Base-by-base conservation (phyloP, 768 basidiomycete species). In the Phylloporus sp. region DNA sequence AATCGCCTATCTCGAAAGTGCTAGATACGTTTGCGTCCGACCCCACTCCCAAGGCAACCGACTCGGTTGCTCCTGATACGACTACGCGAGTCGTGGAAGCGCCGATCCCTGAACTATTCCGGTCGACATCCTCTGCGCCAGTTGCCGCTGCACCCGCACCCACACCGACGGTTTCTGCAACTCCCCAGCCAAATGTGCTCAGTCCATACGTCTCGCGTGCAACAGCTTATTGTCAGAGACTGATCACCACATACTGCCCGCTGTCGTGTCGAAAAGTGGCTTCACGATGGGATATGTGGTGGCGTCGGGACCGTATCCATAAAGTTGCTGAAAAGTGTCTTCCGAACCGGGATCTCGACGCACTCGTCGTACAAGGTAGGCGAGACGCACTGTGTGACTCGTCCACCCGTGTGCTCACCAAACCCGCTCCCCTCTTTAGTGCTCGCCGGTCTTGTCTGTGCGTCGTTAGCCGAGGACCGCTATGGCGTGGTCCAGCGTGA, bases 401-500 rank as follows among this genome's bases (percentile, higher is more conserved):
- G 6, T 17, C 35, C 14, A 11, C 33, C 40, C n/a, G n/a, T 6
- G 46, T 7, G 14, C 32, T 22, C 11, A 37, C 8, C 14, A 8
- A 20, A n/a, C n/a, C n/a, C n/a, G n/a, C n/a, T n/a, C n/a, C n/a
- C n/a, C n/a, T n/a, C 13, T n/a, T 14, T 67, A 70, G 36, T 80
- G 6, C 70, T 93, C 4, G 77, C 84, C 2, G 74, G 76, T 39
- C 70, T 92, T 8, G 73, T 78, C 7, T 84, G 81, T 48, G 79
- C 82, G 0, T 92, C 90, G 5, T 68, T 93, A 13, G 71, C 73
- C 1, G 91, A 92, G 62, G 90, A 94, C 67, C 74, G 76, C 17
- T 91, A 84, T 58, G 90, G 90, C 18, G 78, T 83, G 27, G 87
- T 91, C 11, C 91, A 93, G 61, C 74, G 86, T 10, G 91, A 93